A percentile compares a stretch with the other conserved stretches of the same genome.
Evolutionary conservation across 2,329 filamentous ascomycete species (phyloP).

Genomic region (Fonsecaea pugnacius): DNA sequence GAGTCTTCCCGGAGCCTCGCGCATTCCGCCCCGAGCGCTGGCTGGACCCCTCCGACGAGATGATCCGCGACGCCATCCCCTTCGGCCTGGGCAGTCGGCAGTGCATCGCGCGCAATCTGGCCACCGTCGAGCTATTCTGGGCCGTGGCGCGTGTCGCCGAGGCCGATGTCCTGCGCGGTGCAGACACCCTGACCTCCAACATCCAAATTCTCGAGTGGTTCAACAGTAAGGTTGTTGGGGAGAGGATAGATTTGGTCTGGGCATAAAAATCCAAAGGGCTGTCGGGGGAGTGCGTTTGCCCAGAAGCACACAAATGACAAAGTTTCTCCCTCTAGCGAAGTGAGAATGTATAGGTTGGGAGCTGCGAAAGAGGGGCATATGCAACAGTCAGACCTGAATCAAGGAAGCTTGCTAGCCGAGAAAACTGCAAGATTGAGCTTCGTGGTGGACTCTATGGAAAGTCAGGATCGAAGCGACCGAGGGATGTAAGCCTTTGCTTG

Average conservation of each 20-base stretch:
- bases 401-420: too few species aligned
- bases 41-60: slow-evolving; percentile 47
- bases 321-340: too few species aligned
- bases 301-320: too few species aligned
- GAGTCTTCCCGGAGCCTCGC: slow-evolving; percentile 50
- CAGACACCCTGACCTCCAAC: slow-evolving; percentile 46
- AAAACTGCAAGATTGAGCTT: too few species aligned
- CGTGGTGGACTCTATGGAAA: too few species aligned
- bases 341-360: too few species aligned
- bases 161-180: slow-evolving; percentile 52
- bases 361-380: too few species aligned
- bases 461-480: too few species aligned
- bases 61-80: slow-evolving; percentile 52
- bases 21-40: slow-evolving; percentile 57
- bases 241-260: slow-evolving; percentile 47
- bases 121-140: slow-evolving; percentile 50
- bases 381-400: too few species aligned
- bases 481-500: too few species aligned
- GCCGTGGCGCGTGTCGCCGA: slow-evolving; percentile 50
- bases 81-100: slow-evolving; percentile 56
- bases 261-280: not conserved
- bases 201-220: slow-evolving; percentile 63
- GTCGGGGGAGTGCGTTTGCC: not conserved
- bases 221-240: slow-evolving; percentile 57
- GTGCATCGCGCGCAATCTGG: slow-evolving; percentile 58